These are phyloP conservation scores for Chenopodium quinoa DNA, from an alignment of 148 eudicot species.

Conservation along the genomic window DNA sequence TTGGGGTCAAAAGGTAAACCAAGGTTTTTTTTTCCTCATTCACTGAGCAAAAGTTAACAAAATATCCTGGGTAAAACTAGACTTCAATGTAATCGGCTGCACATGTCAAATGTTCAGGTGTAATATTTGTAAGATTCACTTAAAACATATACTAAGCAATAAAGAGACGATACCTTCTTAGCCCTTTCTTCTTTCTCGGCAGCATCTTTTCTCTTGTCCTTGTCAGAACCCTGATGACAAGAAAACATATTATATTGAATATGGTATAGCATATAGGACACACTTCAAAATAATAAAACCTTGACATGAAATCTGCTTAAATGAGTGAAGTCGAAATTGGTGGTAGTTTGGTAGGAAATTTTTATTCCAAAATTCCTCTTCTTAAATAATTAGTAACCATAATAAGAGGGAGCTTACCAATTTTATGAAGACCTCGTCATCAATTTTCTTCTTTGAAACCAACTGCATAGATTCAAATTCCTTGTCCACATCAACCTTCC, in stretches of 20 bases:
- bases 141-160: background rate
- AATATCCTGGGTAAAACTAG: too few species aligned
- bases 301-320: background rate
- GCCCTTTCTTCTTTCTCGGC: constrained; percentile 58
- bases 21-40: too few species aligned
- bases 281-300: background rate
- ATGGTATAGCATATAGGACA: background rate
- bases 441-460: constrained; percentile 62
- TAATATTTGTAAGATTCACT: too few species aligned
- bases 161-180: constrained; percentile 42
- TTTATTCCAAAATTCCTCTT: background rate
- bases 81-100: too few species aligned
- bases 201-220: constrained; percentile 53
- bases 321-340: background rate
- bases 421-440: constrained; percentile 59
- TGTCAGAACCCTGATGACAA: constrained; percentile 52
- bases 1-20: too few species aligned
- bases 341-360: background rate
- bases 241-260: background rate
- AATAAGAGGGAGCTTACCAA: constrained; percentile 38
- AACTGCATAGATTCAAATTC: constrained; percentile 65
- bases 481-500: constrained; percentile 66
- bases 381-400: background rate
- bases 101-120: too few species aligned
- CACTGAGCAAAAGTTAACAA: too few species aligned